Percentiles rank a stretch among this genome's conserved stretches.
phyloP scores from a whole-genome alignment of 2,329 filamentous ascomycete species.

The Neofusicoccum laricinum region DNA sequence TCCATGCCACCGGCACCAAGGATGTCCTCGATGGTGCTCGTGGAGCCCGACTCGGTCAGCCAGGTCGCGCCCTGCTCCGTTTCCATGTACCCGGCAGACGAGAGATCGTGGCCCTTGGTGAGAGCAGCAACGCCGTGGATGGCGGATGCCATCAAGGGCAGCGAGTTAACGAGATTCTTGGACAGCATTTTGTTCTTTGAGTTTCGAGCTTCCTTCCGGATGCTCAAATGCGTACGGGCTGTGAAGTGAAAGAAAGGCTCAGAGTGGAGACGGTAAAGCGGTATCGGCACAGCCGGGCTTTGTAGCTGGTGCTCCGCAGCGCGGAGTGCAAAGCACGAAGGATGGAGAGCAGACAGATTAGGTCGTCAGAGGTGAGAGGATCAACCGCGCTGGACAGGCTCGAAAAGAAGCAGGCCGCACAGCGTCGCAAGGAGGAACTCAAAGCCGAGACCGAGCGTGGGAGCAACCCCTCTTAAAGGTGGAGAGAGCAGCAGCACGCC shows the following conservation, averaged over 20 bases:
- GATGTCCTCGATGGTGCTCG: constrained; percentile 8
- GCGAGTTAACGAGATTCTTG: neutral
- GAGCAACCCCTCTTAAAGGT: neutral
- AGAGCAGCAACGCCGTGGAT: neutral
- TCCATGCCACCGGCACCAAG: constrained; percentile 14
- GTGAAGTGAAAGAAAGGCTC: too few species aligned
- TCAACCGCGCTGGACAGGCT: neutral
- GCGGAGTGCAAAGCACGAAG: neutral
- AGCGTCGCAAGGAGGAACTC: neutral
- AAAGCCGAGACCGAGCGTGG: neutral
- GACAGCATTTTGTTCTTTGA: neutral
- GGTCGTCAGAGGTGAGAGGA: neutral
- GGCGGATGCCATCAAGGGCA: constrained; percentile 5
- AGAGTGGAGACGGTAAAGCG: neutral
- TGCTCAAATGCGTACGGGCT: neutral
- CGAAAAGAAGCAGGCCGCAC: neutral
- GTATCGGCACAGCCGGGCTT: neutral
- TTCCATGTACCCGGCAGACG: constrained; percentile 14
- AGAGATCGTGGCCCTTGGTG: constrained; percentile 14
- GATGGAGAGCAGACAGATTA: neutral
- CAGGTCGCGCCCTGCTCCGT: constrained; percentile 8
- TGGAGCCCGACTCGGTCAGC: neutral
- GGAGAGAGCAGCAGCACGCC: too few species aligned
- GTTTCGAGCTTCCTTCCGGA: neutral
- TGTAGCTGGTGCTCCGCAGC: neutral